phyloP scores from a whole-genome alignment of 2,329 filamentous ascomycete genomes.

The Diaporthe citrichinensis region DNA sequence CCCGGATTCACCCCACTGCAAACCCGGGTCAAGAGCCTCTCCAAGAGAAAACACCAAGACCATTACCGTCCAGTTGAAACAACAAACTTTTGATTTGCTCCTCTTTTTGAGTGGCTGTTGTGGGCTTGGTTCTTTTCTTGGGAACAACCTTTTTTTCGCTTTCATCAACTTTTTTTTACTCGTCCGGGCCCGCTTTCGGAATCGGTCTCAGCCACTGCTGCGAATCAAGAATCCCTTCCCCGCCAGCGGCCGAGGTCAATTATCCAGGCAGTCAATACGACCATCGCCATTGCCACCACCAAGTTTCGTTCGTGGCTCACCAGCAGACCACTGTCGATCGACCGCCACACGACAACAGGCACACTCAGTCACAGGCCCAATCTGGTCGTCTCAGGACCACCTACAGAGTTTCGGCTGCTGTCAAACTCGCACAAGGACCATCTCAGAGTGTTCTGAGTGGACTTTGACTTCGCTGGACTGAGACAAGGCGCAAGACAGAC shows the following conservation, averaged over 20 bases:
- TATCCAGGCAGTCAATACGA: neutral
- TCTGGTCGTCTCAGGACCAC: constrained; percentile 17
- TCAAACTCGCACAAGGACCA: constrained; percentile 10
- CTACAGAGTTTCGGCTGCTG: constrained; percentile 15
- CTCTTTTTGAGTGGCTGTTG: constrained; percentile 21
- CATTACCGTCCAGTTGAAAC: neutral
- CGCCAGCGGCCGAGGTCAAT: constrained; percentile 13
- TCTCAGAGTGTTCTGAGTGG: constrained; percentile 31
- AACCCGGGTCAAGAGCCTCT: constrained; percentile 16
- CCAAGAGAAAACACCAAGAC: constrained; percentile 12
- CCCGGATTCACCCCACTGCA: constrained; percentile 27
- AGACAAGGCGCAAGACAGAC: constrained; percentile 40
- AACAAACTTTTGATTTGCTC: constrained; percentile 20
- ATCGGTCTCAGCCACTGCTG: constrained; percentile 40
- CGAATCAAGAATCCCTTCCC: constrained; percentile 4
- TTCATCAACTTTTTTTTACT: constrained; percentile 7
- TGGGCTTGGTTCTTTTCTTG: neutral
- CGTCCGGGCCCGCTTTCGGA: constrained; percentile 37
- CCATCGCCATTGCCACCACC: constrained; percentile 28
- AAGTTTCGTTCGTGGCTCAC: constrained; percentile 31
- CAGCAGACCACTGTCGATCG: constrained; percentile 11
- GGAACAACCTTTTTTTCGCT: constrained; percentile 3
- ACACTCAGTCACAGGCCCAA: constrained; percentile 18
- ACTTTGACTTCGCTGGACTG: constrained; percentile 28
- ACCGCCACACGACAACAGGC: constrained; percentile 23